A percentile compares a stretch with the other conserved stretches of the same genome.
Evolutionary conservation across 495 filamentous ascomycete species (phyloP).

Genomic region (Neurospora sp.): DNA sequence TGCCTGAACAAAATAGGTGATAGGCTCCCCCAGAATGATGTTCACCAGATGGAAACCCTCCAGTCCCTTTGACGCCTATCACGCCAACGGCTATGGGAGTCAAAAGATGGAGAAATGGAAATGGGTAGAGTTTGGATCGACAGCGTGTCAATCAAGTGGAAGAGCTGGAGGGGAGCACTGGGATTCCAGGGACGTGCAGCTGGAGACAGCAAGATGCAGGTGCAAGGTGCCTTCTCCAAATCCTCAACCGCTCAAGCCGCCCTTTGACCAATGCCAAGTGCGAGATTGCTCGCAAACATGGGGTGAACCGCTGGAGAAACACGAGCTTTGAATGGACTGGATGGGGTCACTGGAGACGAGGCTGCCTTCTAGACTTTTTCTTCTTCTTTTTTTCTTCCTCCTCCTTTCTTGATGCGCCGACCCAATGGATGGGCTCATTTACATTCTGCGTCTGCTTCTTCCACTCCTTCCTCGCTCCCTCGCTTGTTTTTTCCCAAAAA

Average conservation of each 20-base stretch:
- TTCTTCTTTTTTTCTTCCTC: background rate
- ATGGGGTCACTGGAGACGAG: background rate
- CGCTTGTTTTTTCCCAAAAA: background rate
- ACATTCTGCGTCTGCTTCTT: background rate
- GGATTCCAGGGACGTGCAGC: background rate
- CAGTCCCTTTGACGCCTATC: background rate
- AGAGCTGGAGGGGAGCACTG: background rate
- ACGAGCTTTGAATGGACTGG: background rate
- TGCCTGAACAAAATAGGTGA: background rate
- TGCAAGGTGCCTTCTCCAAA: background rate
- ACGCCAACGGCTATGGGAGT: background rate
- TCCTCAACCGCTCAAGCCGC: background rate
- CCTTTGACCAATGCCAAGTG: background rate
- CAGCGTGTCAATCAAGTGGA: background rate
- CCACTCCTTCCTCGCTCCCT: background rate
- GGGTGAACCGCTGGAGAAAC: background rate
- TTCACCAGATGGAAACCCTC: background rate
- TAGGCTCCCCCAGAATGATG: background rate
- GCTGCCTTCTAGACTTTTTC: background rate
- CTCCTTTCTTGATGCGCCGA: background rate
- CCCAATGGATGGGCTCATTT: background rate
- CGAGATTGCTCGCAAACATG: background rate
- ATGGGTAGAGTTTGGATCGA: background rate
- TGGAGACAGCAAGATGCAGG: background rate
- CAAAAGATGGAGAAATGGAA: background rate